Evolutionary conservation across 163 green algal species (phyloP).

Genomic region (Volvox carteri): DNA sequence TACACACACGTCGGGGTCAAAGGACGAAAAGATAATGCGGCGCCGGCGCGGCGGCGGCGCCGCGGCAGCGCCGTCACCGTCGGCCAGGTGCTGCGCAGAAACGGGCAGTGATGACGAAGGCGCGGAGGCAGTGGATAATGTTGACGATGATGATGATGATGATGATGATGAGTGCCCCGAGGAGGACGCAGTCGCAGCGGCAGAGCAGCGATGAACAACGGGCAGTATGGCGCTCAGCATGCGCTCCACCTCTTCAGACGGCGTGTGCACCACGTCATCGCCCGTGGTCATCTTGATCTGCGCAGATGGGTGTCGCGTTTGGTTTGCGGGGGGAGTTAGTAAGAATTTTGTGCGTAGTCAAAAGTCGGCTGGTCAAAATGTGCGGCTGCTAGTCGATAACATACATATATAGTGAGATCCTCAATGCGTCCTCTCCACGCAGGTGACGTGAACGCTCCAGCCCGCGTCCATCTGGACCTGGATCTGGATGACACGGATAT

Average conservation of each 20-base stretch:
- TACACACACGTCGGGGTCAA: constrained; percentile 88
- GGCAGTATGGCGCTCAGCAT: constrained; percentile 78
- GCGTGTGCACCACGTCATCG: constrained; percentile 67
- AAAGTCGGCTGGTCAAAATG: too few species aligned
- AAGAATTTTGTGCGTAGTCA: too few species aligned
- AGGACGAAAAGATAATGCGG: constrained; percentile 83
- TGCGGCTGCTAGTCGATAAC: too few species aligned
- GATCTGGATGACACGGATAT: too few species aligned
- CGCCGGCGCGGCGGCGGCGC: constrained; percentile 36
- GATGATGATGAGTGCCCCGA: too few species aligned
- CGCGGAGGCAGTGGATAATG: neutral
- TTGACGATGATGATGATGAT: neutral
- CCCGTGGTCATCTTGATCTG: constrained; percentile 84
- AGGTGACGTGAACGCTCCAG: too few species aligned
- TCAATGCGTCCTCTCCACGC: too few species aligned
- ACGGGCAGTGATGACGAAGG: neutral
- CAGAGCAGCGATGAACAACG: constrained; percentile 44
- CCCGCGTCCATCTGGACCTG: too few species aligned
- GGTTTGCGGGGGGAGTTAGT: too few species aligned
- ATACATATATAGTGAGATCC: too few species aligned
- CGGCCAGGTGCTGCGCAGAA: neutral
- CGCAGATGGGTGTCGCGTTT: too few species aligned
- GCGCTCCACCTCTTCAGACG: constrained; percentile 74
- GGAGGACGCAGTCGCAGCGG: too few species aligned
- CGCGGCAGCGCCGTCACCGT: neutral